Evolutionary conservation across 805 yeast genomes (phyloP).

Genomic region (Lipomyces orientalis): DNA sequence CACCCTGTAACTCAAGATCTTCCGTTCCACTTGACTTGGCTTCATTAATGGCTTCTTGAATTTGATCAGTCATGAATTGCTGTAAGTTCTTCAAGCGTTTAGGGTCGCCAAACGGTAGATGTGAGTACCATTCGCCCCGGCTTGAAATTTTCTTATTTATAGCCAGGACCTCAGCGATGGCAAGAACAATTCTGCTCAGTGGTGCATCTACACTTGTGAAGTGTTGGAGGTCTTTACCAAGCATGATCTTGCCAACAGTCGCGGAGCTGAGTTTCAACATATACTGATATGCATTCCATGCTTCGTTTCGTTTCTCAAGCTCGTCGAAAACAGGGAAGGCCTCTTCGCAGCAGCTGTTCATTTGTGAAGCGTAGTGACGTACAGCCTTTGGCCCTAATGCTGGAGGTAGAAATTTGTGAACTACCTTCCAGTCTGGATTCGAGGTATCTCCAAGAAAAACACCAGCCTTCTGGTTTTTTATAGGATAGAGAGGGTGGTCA

Average conservation of each 20-base stretch:
- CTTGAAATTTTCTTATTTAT: neutral
- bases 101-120: neutral
- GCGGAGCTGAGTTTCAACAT: neutral
- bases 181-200: neutral
- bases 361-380: neutral
- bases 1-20: neutral
- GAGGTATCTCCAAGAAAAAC: neutral
- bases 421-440: neutral
- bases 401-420: neutral
- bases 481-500: neutral
- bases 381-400: neutral
- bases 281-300: neutral
- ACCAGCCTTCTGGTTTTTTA: neutral
- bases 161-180: neutral
- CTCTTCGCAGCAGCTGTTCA: neutral
- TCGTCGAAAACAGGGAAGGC: neutral
- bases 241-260: neutral
- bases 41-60: neutral
- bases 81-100: neutral
- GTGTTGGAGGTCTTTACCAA: neutral
- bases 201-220: neutral
- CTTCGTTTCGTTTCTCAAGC: neutral
- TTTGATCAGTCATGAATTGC: neutral
- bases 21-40: neutral
- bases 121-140: neutral